Evolutionary conservation across 768 basidiomycete species (phyloP).

Genomic region (Favolaschia claudopus): DNA sequence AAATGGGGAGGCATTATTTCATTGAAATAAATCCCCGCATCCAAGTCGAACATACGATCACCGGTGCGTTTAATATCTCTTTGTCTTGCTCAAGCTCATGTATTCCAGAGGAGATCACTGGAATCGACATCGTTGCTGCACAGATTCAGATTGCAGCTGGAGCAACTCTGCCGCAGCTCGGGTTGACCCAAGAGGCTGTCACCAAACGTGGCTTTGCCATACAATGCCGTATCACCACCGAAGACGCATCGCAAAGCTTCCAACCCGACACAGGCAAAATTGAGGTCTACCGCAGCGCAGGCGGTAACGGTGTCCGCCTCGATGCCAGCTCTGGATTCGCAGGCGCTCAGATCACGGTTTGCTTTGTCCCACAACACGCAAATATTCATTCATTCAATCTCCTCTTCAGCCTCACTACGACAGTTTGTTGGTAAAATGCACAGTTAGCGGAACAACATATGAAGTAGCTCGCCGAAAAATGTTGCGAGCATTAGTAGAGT

Average conservation of each 20-base stretch:
- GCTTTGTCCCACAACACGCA: slow-evolving; percentile 28
- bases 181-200: slow-evolving; percentile 94
- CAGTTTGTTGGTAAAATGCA: slow-evolving; percentile 95
- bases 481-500: slow-evolving; percentile 99
- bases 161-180: slow-evolving; percentile 93
- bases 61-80: slow-evolving; percentile 61
- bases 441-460: slow-evolving; percentile 95
- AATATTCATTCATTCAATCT: neutral
- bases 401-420: slow-evolving; percentile 92
- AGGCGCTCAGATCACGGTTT: slow-evolving; percentile 96
- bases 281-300: slow-evolving; percentile 97
- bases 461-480: slow-evolving; percentile 99
- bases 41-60: slow-evolving; percentile 99
- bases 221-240: slow-evolving; percentile 98
- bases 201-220: slow-evolving; percentile 97
- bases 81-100: slow-evolving; percentile 14
- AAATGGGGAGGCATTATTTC: slow-evolving; percentile 96
- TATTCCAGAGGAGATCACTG: slow-evolving; percentile 93
- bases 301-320: slow-evolving; percentile 97
- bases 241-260: slow-evolving; percentile 92
- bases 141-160: slow-evolving; percentile 99
- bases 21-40: slow-evolving; percentile 99
- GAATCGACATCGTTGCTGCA: slow-evolving; percentile 98
- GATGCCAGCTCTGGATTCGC: slow-evolving; percentile 98
- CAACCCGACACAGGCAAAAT: slow-evolving; percentile 99